Percentiles rank a stretch among this genome's conserved stretches.
phyloP scores from a whole-genome alignment of 305 asterid species.

The Fraxinus nigra region DNA sequence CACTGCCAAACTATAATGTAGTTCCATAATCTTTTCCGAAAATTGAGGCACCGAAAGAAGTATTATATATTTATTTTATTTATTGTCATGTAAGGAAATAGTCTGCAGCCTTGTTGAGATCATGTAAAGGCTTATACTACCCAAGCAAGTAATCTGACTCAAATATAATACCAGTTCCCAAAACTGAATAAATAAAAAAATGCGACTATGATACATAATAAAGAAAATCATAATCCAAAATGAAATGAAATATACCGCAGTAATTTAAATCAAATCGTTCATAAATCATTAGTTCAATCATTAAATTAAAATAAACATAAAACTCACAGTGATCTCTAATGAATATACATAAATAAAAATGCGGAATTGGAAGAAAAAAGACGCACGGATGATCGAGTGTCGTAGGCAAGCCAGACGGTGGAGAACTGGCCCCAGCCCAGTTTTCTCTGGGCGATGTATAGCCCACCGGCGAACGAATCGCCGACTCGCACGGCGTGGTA shows the following conservation, averaged over 20 bases:
- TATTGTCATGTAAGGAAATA: not conserved
- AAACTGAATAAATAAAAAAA: not conserved
- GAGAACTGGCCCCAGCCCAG: constrained; percentile 99
- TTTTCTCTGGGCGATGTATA: constrained; percentile 92
- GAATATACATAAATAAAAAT: not conserved
- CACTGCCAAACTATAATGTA: not conserved
- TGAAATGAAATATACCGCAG: not conserved
- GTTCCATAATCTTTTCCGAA: not conserved
- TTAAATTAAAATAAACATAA: not conserved
- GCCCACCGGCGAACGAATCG: constrained; percentile 77
- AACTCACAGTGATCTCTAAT: not conserved
- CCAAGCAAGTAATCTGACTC: not conserved
- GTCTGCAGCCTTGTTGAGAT: not conserved
- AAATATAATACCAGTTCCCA: not conserved
- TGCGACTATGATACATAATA: not conserved
- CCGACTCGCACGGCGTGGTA: constrained; percentile 96
- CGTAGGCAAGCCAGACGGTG: constrained; percentile 97
- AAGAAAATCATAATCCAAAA: not conserved
- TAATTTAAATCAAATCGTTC: not conserved
- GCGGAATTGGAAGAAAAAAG: not conserved
- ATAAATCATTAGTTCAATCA: not conserved
- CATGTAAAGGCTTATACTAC: not conserved
- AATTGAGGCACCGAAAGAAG: not conserved
- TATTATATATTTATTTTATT: not conserved
- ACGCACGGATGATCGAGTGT: constrained; percentile 74